Evolutionary conservation across 2,329 filamentous ascomycete genomes (phyloP).

Genomic region (Domatiomyces catenatus): DNA sequence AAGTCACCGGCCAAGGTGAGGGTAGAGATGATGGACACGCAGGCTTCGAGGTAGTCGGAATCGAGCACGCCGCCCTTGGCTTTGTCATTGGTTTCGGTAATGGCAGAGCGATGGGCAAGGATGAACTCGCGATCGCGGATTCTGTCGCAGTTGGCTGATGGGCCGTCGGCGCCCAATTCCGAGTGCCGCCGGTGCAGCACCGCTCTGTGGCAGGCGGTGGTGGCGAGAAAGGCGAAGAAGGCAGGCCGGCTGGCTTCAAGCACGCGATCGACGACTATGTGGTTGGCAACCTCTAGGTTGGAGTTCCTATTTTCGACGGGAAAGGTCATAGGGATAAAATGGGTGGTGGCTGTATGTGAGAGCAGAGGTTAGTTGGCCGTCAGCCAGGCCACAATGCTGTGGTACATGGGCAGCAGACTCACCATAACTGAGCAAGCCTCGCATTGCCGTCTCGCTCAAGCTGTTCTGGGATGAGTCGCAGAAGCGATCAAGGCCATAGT

Average conservation of each 20-base stretch:
- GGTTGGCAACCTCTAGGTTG: slow-evolving; percentile 14
- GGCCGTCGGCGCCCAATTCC: slow-evolving; percentile 10
- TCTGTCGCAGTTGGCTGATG: slow-evolving; percentile 12
- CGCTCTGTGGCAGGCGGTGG: slow-evolving; percentile 26
- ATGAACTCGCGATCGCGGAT: slow-evolving; percentile 23
- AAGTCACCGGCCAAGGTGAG: slow-evolving; percentile 26
- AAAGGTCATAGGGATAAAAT: slow-evolving; percentile 27
- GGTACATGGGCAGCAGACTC: slow-evolving; percentile 8
- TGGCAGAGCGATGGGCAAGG: slow-evolving; percentile 6
- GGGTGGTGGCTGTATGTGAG: slow-evolving; percentile 18
- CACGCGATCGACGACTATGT: slow-evolving; percentile 20
- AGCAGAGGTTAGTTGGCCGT: slow-evolving; percentile 2
- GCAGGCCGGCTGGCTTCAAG: slow-evolving; percentile 24
- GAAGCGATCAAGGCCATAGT: slow-evolving; percentile 23
- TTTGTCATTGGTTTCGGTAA: slow-evolving; percentile 21
- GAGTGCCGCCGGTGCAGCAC: slow-evolving; percentile 19
- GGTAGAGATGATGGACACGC: slow-evolving; percentile 25
- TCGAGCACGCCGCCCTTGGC: slow-evolving; percentile 16
- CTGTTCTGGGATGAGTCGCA: slow-evolving; percentile 20
- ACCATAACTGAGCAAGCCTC: slow-evolving; percentile 23
- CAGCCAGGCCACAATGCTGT: background rate
- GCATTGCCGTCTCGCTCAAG: slow-evolving; percentile 18
- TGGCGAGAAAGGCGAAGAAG: slow-evolving; percentile 27
- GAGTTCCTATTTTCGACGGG: slow-evolving; percentile 20
- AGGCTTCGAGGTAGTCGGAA: slow-evolving; percentile 24